Conservation (phyloP, 2,329 filamentous ascomycete species). For the Ampelomyces quisqualis region DNA sequence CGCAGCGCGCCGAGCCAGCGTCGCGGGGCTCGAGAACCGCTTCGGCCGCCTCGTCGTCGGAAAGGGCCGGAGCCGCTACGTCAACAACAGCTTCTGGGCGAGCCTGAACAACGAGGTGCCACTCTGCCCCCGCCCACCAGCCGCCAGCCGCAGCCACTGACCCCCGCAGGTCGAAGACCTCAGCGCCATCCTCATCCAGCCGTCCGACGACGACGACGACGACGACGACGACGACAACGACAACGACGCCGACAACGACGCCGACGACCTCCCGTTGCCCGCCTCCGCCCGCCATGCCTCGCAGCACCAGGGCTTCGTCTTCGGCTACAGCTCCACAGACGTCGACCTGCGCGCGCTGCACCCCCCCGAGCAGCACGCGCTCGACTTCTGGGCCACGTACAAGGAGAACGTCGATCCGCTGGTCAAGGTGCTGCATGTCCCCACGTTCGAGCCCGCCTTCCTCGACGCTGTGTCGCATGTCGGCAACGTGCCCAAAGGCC, state of each 20-base stretch:
- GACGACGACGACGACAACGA: constrained; percentile 64
- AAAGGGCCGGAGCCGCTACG: constrained; percentile 69
- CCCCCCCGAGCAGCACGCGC: constrained; percentile 63
- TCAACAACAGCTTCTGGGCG: constrained; percentile 76
- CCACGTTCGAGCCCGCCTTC: constrained; percentile 63
- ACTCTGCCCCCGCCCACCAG: too few relatives aligned
- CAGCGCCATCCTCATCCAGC: constrained; percentile 63
- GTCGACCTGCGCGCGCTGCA: constrained; percentile 66
- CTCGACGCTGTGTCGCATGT: constrained; percentile 62
- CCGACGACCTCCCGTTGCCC: constrained; percentile 54
- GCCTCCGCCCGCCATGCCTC: constrained; percentile 38
- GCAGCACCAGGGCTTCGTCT: constrained; percentile 70
- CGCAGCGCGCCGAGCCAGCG: constrained; percentile 13
- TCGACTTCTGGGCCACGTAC: constrained; percentile 68
- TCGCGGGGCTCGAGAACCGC: constrained; percentile 50
- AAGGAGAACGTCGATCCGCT: constrained; percentile 73
- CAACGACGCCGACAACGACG: constrained; percentile 62
- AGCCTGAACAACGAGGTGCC: constrained; percentile 75
- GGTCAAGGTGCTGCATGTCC: constrained; percentile 70
- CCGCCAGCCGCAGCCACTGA: too few relatives aligned
- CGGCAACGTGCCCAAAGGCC: constrained; percentile 57
- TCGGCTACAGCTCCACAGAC: constrained; percentile 70
- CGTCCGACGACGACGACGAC: constrained; percentile 62
- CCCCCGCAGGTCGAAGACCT: constrained; percentile 58
- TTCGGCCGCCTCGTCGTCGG: constrained; percentile 71